Evolutionary conservation across 1,139 yeast species (phyloP).

Genomic region (Lodderomyces theae): DNA sequence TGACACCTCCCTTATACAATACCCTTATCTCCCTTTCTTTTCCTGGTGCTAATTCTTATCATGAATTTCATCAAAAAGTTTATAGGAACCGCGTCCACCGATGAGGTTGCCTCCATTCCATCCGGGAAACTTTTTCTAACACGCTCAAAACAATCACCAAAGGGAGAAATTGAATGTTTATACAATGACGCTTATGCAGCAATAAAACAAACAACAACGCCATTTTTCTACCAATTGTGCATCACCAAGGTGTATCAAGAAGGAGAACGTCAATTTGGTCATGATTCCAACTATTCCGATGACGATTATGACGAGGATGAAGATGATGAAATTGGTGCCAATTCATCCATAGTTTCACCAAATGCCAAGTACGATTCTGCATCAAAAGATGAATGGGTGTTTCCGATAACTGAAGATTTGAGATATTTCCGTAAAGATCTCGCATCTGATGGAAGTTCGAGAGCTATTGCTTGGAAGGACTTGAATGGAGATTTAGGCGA

Average conservation of each 20-base stretch:
- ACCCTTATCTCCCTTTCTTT: no score
- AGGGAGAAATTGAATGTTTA: constrained; percentile 82
- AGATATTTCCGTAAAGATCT: constrained; percentile 39
- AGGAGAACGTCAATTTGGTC: constrained; percentile 50
- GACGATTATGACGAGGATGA: constrained; percentile 60
- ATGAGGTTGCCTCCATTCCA: constrained; percentile 71
- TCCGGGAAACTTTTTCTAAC: constrained; percentile 76
- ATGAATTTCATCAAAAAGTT: constrained; percentile 83
- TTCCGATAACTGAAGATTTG: constrained; percentile 64
- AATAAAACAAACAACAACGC: constrained; percentile 65
- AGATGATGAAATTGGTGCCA: constrained; percentile 43
- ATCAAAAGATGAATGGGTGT: constrained; percentile 61
- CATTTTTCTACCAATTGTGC: constrained; percentile 67
- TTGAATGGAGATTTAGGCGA: constrained; percentile 86
- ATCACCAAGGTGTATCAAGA: constrained; percentile 69
- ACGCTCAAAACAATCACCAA: constrained; percentile 76
- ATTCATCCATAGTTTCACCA: constrained; percentile 5
- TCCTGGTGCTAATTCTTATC: no score
- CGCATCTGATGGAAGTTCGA: constrained; percentile 21
- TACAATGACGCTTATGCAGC: constrained; percentile 76
- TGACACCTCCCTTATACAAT: no score
- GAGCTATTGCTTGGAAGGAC: constrained; percentile 76
- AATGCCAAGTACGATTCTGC: constrained; percentile 12
- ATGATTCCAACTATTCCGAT: constrained; percentile 31
- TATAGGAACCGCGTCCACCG: constrained; percentile 59